Conservation (phyloP, 257 asterid species). For the Scutellaria baicalensis region DNA sequence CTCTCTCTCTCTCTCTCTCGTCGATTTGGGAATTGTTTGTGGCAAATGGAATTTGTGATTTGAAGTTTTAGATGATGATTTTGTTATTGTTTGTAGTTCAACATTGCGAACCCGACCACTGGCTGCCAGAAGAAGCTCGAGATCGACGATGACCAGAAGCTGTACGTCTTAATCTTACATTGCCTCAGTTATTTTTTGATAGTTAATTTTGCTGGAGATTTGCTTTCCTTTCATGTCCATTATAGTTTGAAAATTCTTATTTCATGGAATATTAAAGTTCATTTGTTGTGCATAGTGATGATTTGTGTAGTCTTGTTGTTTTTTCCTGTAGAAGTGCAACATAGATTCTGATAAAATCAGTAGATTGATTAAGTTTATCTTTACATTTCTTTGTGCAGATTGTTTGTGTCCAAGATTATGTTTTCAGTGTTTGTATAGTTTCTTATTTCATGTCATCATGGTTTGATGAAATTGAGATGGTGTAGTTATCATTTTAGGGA, state of each 20-base stretch:
- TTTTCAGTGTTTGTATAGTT: too few relatives aligned
- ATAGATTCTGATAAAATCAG: neutral
- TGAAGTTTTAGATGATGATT: neutral
- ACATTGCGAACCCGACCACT: slow-evolving; percentile 45
- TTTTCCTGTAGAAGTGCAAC: neutral
- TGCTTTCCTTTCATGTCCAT: neutral
- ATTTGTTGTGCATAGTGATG: neutral
- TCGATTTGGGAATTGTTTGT: neutral
- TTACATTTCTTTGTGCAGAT: neutral
- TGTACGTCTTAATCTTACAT: slow-evolving; percentile 20
- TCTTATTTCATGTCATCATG: too few relatives aligned
- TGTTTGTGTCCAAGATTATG: neutral
- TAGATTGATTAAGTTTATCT: neutral
- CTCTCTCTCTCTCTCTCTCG: neutral
- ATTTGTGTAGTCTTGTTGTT: neutral
- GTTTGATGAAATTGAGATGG: too few relatives aligned
- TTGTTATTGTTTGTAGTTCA: slow-evolving; percentile 25
- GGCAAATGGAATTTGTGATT: neutral
- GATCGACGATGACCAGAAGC: slow-evolving; percentile 49
- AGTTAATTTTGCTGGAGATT: neutral
- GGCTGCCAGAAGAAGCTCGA: slow-evolving; percentile 65
- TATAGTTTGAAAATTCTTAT: neutral
- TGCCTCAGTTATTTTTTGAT: neutral
- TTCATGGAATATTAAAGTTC: neutral
- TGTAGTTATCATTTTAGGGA: too few relatives aligned